Evolutionary conservation across 768 basidiomycete genomes (phyloP).

Genomic region (Boletus tomentosulus): DNA sequence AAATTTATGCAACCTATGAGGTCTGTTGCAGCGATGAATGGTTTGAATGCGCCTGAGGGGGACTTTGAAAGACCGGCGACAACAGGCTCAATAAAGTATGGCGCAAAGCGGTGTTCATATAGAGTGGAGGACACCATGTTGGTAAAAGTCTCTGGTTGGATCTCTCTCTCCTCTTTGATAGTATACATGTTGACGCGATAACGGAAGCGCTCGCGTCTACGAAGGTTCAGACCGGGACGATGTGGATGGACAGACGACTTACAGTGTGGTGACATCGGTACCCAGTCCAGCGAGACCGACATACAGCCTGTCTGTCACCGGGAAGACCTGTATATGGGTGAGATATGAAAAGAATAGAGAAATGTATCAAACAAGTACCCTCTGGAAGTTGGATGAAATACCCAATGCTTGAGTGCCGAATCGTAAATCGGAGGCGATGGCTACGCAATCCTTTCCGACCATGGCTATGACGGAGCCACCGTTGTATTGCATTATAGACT

Average conservation of each 20-base stretch:
- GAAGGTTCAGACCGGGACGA: conserved; percentile 3
- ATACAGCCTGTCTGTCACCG: conserved; percentile 88
- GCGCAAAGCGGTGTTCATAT: conserved; percentile 93
- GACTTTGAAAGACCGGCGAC: conserved; percentile 85
- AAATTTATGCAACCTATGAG: conserved; percentile 91
- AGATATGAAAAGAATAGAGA: conserved; percentile 3
- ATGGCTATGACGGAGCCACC: conserved; percentile 99
- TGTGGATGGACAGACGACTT: conserved; percentile 22
- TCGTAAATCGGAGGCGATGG: conserved; percentile 93
- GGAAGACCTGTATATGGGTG: conserved; percentile 66
- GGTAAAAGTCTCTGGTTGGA: conserved; percentile 93
- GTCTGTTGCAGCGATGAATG: conserved; percentile 95
- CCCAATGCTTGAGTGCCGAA: conserved; percentile 85
- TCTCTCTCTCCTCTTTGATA: conserved; percentile 97
- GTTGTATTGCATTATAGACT: conserved; percentile 92
- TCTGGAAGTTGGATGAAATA: conserved; percentile 90
- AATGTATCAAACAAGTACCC: conserved; percentile 48
- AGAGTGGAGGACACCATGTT: conserved; percentile 93
- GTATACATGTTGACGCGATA: conserved; percentile 98
- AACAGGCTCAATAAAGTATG: conserved; percentile 96
- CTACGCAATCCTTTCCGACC: conserved; percentile 98
- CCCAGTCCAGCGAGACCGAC: conserved; percentile 90
- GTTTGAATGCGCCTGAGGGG: conserved; percentile 67
- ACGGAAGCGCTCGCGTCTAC: conserved; percentile 84
- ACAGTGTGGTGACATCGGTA: conserved; percentile 92